Percentiles rank a stretch among this genome's conserved stretches.
phyloP scores from a whole-genome alignment of 1,284 basidiomycete species.

The Papiliotrema flavescens region DNA sequence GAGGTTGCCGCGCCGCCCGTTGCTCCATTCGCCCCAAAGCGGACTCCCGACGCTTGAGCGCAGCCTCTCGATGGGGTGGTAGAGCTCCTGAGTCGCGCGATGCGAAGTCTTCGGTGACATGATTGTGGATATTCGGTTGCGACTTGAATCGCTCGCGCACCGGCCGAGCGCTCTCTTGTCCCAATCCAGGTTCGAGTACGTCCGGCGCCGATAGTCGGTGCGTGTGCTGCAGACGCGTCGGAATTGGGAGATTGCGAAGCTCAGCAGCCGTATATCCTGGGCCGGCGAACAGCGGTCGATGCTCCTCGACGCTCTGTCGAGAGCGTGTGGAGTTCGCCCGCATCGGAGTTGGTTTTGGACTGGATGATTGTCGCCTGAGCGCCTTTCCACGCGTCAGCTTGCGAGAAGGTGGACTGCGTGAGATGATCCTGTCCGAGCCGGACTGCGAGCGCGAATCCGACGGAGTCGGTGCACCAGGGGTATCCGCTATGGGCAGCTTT shows the following conservation, averaged over 20 bases:
- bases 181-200: background rate
- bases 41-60: constrained; percentile 27
- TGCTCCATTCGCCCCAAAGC: background rate
- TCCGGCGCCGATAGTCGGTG: background rate
- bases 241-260: background rate
- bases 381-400: constrained; percentile 21
- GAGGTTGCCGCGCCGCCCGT: background rate
- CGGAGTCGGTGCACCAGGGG: too few species aligned
- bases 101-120: background rate
- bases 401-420: constrained; percentile 7
- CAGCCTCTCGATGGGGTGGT: constrained; percentile 34
- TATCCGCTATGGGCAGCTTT: too few species aligned
- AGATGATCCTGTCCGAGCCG: constrained; percentile 6
- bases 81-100: background rate
- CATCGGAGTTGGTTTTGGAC: background rate
- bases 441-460: background rate
- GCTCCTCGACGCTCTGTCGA: background rate
- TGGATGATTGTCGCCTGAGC: constrained; percentile 17
- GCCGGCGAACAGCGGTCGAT: constrained; percentile 5
- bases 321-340: background rate
- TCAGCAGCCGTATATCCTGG: constrained; percentile 3
- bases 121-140: background rate
- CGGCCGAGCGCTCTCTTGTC: background rate
- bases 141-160: background rate
- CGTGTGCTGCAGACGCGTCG: background rate